These are phyloP conservation scores for Diplodia sapinea DNA, from an alignment of 2,329 filamentous ascomycete genomes.

Conservation along the genomic window DNA sequence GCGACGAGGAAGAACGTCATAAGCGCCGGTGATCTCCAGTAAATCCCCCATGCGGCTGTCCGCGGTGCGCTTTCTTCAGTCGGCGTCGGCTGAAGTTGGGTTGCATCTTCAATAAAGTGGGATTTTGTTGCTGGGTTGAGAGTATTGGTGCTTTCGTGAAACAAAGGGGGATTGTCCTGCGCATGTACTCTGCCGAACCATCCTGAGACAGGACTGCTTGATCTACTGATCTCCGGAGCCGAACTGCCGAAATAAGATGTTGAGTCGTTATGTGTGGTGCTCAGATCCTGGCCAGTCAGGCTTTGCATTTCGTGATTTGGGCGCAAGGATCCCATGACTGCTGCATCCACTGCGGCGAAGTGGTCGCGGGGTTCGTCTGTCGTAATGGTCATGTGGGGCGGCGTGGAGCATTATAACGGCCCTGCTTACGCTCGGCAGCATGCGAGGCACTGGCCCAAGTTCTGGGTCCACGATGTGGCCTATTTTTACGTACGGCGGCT, in stretches of 20 bases:
- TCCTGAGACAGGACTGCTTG: background rate
- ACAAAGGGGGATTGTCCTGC: background rate
- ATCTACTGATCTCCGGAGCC: background rate
- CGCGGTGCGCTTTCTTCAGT: background rate
- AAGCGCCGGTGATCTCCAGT: slow-evolving; percentile 10
- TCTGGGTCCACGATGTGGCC: background rate
- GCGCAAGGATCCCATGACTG: background rate
- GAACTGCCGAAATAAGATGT: background rate
- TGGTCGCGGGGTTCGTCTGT: background rate
- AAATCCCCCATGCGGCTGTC: background rate
- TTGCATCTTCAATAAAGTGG: background rate
- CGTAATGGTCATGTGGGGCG: background rate
- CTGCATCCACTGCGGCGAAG: background rate
- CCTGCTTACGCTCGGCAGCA: background rate
- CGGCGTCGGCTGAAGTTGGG: background rate
- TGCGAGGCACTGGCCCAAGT: background rate
- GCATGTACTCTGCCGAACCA: background rate
- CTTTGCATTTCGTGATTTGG: background rate
- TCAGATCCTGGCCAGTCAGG: background rate
- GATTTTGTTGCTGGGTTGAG: background rate
- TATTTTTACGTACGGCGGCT: background rate
- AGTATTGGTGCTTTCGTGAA: background rate
- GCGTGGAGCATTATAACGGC: background rate
- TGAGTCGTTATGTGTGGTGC: no score
- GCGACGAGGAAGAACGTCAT: slow-evolving; percentile 1